Base-by-base conservation (phyloP, 1,284 basidiomycete species). In the Heterobasidion occidentale region DNA sequence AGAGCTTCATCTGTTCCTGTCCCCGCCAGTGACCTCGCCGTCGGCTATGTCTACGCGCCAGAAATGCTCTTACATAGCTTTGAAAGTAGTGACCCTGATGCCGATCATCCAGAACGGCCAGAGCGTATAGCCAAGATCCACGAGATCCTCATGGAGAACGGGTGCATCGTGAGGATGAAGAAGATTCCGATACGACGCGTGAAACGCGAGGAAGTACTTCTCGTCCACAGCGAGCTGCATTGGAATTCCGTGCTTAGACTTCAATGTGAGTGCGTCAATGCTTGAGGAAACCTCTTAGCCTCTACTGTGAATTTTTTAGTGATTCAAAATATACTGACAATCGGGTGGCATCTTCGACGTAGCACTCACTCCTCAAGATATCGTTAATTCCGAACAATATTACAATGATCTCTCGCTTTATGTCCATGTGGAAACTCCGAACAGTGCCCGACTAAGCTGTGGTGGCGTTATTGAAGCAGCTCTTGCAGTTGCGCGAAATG, bases 401-500 rank as follows among this genome's bases (percentile, higher is more conserved):
- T 97, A 96, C 69, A 91, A 94, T 54, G 83, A 86, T 42, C 75
- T 95, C 20, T 98, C 95, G 15, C 83, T 99, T 15, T 99, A 98
- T 72, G 87, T 98, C 55, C 91, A 91, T 73, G 81, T 83, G 49
- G 82, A 86, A 46, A 97, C 97, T 0, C 90, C 94, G 0, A 78
- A 83, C 49, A 86, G 91, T 42, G 95, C 97, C 7, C 78, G 86
- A 20, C 72, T 99, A 34, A 96, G 94, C 57, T 95, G 93, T 64
- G 97, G 97, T 1, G 94, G 96, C 14, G 94, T 95, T 53, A 89
- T 99, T 62, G 92, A 98, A 69, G 90, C 94, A 7, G 84, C 87
- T 66, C 76, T 94, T 15, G 87, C 92, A 1, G 95, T 99, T 33
- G 94, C 92, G 44, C 80, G 84, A 33, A 85, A 87, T 5, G 78